phyloP scores from a whole-genome alignment of 768 basidiomycete species.

The Pulveroboletus frians region DNA sequence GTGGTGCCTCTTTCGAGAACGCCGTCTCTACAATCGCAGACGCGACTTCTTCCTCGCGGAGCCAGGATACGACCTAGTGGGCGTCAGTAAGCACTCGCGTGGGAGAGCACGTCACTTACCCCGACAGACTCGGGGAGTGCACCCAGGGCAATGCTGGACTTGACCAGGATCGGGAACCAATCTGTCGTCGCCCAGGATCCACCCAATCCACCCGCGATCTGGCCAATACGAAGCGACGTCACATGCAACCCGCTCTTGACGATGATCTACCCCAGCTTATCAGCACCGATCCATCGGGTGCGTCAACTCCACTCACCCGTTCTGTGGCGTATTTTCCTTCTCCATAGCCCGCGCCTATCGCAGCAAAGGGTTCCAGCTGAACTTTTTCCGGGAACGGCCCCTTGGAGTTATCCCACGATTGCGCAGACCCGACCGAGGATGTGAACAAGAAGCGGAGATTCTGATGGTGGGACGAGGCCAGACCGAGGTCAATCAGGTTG shows the following conservation, averaged over 20 bases:
- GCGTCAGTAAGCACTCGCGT: not conserved
- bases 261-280: constrained; percentile 29
- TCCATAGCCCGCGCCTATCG: constrained; percentile 40
- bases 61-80: constrained; percentile 37
- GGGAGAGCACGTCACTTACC: constrained; percentile 24
- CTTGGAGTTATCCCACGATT: constrained; percentile 25
- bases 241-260: constrained; percentile 33
- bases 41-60: constrained; percentile 38
- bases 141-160: constrained; percentile 29
- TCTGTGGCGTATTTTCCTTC: constrained; percentile 44
- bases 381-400: constrained; percentile 35
- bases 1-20: constrained; percentile 12
- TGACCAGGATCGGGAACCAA: constrained; percentile 40
- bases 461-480: constrained; percentile 24
- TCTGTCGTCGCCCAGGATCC: constrained; percentile 49
- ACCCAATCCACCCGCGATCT: constrained; percentile 37
- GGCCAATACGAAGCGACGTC: constrained; percentile 41
- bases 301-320: constrained; percentile 20
- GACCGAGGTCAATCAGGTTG: constrained; percentile 31
- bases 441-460: constrained; percentile 36
- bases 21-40: constrained; percentile 29
- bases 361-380: constrained; percentile 27
- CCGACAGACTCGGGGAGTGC: constrained; percentile 27
- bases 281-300: not conserved
- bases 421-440: constrained; percentile 36